Conservation (phyloP, 352 stramenopile genomes). For the Phytophthora constricta region DNA sequence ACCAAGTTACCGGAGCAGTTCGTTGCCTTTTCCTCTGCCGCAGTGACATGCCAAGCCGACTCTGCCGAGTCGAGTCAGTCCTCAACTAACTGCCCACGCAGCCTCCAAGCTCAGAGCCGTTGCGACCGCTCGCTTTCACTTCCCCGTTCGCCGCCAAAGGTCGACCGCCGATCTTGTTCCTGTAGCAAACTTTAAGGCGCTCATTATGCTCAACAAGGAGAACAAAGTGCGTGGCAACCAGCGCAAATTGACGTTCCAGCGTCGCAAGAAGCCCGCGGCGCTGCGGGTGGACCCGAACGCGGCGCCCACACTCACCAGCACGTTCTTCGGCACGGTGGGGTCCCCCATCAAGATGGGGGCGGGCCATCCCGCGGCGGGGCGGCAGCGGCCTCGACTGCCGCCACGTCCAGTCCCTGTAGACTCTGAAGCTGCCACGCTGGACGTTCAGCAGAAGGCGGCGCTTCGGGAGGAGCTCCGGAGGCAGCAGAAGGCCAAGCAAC, state of each 20-base stretch:
- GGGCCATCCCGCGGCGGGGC: conserved; percentile 22
- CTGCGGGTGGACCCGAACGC: conserved; percentile 44
- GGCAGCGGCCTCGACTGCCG: conserved; percentile 20
- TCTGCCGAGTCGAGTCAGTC: too few species aligned
- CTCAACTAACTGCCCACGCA: too few species aligned
- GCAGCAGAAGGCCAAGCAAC: conserved; percentile 53
- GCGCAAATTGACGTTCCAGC: conserved; percentile 60
- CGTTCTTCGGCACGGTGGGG: conserved; percentile 75
- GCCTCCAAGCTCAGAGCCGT: too few species aligned
- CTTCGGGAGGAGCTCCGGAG: conserved; percentile 56
- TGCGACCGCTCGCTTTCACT: too few species aligned
- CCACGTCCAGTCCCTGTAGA: conserved; percentile 37
- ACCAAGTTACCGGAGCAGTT: too few species aligned
- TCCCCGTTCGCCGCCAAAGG: too few species aligned
- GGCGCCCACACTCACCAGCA: conserved; percentile 47
- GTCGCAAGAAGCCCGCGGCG: conserved; percentile 48
- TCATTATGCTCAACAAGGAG: conserved; percentile 52
- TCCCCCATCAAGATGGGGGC: conserved; percentile 74
- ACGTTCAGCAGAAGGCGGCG: conserved; percentile 63
- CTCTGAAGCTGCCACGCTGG: conserved; percentile 58
- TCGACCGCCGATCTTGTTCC: too few species aligned
- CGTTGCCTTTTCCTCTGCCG: too few species aligned
- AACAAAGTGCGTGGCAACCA: conserved; percentile 58
- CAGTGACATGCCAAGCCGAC: too few species aligned
- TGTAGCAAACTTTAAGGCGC: too few species aligned